Conservation (phyloP, 257 asterid genomes). For the Echium plantagineum region DNA sequence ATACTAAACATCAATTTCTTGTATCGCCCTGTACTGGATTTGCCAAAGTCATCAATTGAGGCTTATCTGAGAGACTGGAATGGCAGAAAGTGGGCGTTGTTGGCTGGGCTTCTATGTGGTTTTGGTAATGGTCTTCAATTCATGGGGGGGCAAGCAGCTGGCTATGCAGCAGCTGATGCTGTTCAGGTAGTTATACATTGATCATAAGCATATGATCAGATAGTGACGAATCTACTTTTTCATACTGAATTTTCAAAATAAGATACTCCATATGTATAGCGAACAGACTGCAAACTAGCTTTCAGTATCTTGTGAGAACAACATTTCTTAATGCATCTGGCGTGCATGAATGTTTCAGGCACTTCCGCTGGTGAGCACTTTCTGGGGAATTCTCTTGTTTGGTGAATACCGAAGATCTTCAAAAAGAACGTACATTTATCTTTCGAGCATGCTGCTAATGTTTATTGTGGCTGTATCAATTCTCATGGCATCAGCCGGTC, state of each 20-base stretch:
- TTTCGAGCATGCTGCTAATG: constrained; percentile 62
- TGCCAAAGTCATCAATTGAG: constrained; percentile 61
- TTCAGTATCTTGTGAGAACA: neutral
- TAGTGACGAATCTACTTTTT: too few species aligned
- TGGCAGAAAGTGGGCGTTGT: constrained; percentile 84
- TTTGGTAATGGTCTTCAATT: constrained; percentile 94
- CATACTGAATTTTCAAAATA: too few species aligned
- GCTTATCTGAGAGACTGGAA: constrained; percentile 70
- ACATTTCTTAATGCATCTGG: neutral
- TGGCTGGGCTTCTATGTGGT: constrained; percentile 83
- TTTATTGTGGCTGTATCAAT: constrained; percentile 68
- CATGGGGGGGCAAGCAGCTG: constrained; percentile 99
- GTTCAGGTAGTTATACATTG: constrained; percentile 53
- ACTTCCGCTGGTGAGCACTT: constrained; percentile 83
- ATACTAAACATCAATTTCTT: constrained; percentile 61
- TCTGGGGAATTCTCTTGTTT: constrained; percentile 70
- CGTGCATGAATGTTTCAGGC: constrained; percentile 33
- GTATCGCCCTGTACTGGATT: constrained; percentile 46
- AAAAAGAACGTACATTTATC: constrained; percentile 47
- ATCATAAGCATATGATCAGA: too few species aligned
- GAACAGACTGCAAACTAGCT: too few species aligned
- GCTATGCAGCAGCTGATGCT: constrained; percentile 97
- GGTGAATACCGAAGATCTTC: constrained; percentile 82
- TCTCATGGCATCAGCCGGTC: constrained; percentile 87
- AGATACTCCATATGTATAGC: too few species aligned